Evolutionary conservation across 768 basidiomycete genomes (phyloP).

Genomic region (Termitomyces sp.): DNA sequence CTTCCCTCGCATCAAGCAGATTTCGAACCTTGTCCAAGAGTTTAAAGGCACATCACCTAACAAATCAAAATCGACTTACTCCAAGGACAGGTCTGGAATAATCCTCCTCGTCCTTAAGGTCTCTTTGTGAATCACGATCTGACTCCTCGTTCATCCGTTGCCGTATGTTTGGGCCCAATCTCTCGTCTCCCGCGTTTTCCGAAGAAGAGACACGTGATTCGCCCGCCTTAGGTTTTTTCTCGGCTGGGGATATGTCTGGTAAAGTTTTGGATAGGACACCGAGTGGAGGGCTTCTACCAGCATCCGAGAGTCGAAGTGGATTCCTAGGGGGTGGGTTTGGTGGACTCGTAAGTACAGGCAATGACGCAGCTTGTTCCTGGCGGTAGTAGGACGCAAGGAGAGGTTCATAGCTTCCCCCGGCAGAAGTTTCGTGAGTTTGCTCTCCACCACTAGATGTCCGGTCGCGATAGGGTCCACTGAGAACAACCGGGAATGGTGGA

Average conservation of each 20-base stretch:
- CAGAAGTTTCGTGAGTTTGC: constrained; percentile 28
- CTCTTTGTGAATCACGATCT: constrained; percentile 22
- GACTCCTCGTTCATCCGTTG: constrained; percentile 23
- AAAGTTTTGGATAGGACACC: constrained; percentile 9
- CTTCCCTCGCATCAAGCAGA: constrained; percentile 32
- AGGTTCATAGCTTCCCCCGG: constrained; percentile 56
- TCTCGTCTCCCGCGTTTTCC: constrained; percentile 31
- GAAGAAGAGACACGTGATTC: constrained; percentile 28
- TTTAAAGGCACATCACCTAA: neutral
- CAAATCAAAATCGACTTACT: constrained; percentile 25
- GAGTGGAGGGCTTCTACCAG: constrained; percentile 10
- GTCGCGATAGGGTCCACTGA: constrained; percentile 24
- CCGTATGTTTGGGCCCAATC: constrained; percentile 39
- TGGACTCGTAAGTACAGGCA: constrained; percentile 18
- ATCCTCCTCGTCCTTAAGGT: constrained; percentile 46
- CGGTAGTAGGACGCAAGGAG: constrained; percentile 43
- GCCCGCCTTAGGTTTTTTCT: constrained; percentile 14
- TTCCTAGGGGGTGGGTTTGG: constrained; percentile 30
- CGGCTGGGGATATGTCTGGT: constrained; percentile 5
- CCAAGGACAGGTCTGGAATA: constrained; percentile 51
- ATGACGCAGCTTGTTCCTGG: constrained; percentile 7
- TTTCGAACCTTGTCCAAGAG: constrained; percentile 43
- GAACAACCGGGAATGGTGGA: constrained; percentile 33
- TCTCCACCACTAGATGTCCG: constrained; percentile 24
- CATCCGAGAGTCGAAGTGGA: constrained; percentile 22